Conservation (phyloP, 805 yeast genomes). For the Candida morakotiae region DNA sequence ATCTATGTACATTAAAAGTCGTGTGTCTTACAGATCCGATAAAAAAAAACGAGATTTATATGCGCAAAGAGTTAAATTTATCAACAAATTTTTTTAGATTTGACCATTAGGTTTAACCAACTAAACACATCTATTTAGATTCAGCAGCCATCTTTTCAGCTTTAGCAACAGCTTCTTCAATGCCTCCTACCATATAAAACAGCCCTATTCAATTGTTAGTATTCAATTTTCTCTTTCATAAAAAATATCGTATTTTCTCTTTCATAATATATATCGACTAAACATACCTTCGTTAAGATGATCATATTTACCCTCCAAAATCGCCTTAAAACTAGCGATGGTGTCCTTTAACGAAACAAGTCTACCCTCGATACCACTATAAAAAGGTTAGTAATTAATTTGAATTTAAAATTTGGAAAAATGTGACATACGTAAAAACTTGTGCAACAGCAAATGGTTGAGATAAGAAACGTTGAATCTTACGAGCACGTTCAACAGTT, state of each 20-base stretch:
- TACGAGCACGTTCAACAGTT: slow-evolving; percentile 99
- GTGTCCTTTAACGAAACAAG: slow-evolving; percentile 97
- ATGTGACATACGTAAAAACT: slow-evolving; percentile 99
- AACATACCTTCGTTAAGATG: no score
- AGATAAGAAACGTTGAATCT: slow-evolving; percentile 99
- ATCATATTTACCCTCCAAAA: slow-evolving; percentile 97
- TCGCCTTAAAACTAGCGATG: slow-evolving; percentile 90
- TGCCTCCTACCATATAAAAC: slow-evolving; percentile 99
- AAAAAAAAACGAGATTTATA: no score
- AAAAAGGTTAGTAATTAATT: no score
- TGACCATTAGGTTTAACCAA: no score
- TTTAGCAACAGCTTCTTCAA: slow-evolving; percentile 97
- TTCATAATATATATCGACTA: no score
- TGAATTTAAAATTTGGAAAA: no score
- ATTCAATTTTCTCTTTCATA: no score
- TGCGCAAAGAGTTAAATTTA: no score
- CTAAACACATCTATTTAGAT: slow-evolving; percentile 61
- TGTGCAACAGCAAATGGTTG: slow-evolving; percentile 99
- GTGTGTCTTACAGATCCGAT: no score
- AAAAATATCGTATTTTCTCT: no score
- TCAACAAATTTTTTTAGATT: no score
- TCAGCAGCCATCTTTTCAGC: slow-evolving; percentile 98
- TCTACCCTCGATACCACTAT: slow-evolving; percentile 99
- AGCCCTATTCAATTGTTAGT: background rate
- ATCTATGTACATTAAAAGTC: no score